phyloP scores from a whole-genome alignment of 345 rosid species.

The Geranium brycei region DNA sequence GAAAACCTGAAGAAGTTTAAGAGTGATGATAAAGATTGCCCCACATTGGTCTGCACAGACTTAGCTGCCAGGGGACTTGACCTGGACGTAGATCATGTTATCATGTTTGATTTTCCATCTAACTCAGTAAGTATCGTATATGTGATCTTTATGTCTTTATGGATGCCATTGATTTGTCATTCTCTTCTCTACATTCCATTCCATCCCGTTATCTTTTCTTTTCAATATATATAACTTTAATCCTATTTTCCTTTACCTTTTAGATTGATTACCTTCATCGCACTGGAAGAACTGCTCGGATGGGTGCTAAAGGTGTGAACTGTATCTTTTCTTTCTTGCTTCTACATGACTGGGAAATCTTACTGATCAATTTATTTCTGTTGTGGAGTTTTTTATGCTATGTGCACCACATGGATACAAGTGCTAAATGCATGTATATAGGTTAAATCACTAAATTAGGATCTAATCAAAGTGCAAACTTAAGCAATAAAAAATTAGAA shows the following conservation, averaged over 20 bases:
- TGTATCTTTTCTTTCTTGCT: neutral
- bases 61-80: constrained; percentile 93
- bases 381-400: neutral
- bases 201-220: no score
- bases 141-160: neutral
- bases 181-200: no score
- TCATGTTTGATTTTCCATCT: constrained; percentile 87
- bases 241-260: constrained; percentile 8
- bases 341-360: neutral
- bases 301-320: constrained; percentile 88
- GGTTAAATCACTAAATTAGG: no score
- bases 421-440: neutral
- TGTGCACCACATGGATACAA: neutral
- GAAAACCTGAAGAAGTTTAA: constrained; percentile 79
- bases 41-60: constrained; percentile 89
- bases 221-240: neutral
- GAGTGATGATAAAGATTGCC: constrained; percentile 80
- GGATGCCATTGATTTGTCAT: neutral
- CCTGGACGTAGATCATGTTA: constrained; percentile 78
- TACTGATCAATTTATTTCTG: neutral
- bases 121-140: constrained; percentile 52
- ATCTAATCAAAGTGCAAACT: no score
- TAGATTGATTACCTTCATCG: constrained; percentile 97
- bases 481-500: no score
- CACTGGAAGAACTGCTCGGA: constrained; percentile 90